phyloP scores from a whole-genome alignment of 306 rosid species.

The Ziziphus jujuba region DNA sequence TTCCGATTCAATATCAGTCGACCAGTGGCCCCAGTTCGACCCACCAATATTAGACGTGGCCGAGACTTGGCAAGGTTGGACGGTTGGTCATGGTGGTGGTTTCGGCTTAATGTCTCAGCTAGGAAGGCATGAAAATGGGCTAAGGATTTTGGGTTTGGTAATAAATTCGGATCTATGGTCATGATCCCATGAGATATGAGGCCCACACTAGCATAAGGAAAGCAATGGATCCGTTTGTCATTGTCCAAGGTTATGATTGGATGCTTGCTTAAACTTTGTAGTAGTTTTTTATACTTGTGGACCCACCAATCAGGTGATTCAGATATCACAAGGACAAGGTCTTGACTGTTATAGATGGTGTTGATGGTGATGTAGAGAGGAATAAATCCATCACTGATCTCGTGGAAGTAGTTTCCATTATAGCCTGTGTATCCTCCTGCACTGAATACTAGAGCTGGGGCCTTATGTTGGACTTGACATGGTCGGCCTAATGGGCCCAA shows the following conservation, averaged over 20 bases:
- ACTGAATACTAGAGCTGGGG: constrained; percentile 39
- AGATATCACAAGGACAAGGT: constrained; percentile 34
- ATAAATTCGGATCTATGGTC: constrained; percentile 27
- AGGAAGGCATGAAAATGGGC: constrained; percentile 36
- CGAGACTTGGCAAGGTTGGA: neutral
- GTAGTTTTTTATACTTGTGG: constrained; percentile 26
- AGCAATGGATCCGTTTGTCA: constrained; percentile 44
- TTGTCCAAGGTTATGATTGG: constrained; percentile 39
- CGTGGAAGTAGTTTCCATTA: constrained; percentile 55
- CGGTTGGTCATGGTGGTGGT: neutral
- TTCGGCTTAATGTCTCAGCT: constrained; percentile 35
- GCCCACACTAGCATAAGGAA: constrained; percentile 42
- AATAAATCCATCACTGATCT: constrained; percentile 48
- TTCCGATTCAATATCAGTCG: constrained; percentile 13
- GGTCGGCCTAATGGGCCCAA: constrained; percentile 35
- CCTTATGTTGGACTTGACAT: constrained; percentile 32
- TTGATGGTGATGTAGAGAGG: constrained; percentile 42
- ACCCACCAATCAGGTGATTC: constrained; percentile 52
- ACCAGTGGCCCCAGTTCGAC: constrained; percentile 1
- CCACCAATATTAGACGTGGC: constrained; percentile 13
- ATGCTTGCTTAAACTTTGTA: constrained; percentile 31
- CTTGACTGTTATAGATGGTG: constrained; percentile 9
- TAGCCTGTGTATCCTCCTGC: constrained; percentile 42
- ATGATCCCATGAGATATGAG: constrained; percentile 45
- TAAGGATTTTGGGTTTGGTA: constrained; percentile 22